A percentile compares a stretch with the other conserved stretches of the same genome.
These are phyloP conservation scores for Friedmanniomyces simplex DNA, from an alignment of 495 filamentous ascomycete genomes.

Conservation along the genomic window DNA sequence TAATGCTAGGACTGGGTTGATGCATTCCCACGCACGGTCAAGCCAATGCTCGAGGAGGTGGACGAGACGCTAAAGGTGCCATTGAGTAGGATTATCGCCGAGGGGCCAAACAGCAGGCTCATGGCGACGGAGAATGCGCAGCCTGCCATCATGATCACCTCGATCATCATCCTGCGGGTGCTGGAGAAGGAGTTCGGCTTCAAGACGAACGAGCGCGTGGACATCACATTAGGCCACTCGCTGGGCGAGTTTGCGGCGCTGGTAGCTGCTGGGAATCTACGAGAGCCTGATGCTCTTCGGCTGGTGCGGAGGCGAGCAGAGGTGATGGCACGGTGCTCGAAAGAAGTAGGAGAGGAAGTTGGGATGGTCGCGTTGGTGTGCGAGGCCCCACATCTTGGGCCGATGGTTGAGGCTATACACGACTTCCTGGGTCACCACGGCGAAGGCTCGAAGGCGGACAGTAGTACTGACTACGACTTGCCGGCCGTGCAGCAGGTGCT, in stretches of 20 bases:
- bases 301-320: constrained; percentile 73
- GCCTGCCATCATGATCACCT: constrained; percentile 91
- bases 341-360: constrained; percentile 58
- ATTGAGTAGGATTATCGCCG: constrained; percentile 65
- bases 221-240: constrained; percentile 83
- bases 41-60: constrained; percentile 67
- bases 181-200: constrained; percentile 81
- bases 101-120: constrained; percentile 64
- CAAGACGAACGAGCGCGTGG: constrained; percentile 51
- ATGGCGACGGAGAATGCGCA: constrained; percentile 82
- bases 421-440: constrained; percentile 66
- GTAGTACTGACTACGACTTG: constrained; percentile 40
- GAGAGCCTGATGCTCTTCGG: constrained; percentile 64
- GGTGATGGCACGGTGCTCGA: constrained; percentile 70
- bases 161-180: constrained; percentile 79
- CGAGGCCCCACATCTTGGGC: constrained; percentile 58
- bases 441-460: constrained; percentile 56
- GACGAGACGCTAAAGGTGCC: constrained; percentile 59
- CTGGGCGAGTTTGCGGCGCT: constrained; percentile 93
- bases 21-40: constrained; percentile 66
- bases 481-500: constrained; percentile 75
- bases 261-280: constrained; percentile 67
- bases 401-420: constrained; percentile 60
- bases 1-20: constrained; percentile 62
- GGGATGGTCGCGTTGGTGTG: constrained; percentile 93